Conservation (phyloP, 805 yeast genomes). For the Isabelozyma rhagii region DNA sequence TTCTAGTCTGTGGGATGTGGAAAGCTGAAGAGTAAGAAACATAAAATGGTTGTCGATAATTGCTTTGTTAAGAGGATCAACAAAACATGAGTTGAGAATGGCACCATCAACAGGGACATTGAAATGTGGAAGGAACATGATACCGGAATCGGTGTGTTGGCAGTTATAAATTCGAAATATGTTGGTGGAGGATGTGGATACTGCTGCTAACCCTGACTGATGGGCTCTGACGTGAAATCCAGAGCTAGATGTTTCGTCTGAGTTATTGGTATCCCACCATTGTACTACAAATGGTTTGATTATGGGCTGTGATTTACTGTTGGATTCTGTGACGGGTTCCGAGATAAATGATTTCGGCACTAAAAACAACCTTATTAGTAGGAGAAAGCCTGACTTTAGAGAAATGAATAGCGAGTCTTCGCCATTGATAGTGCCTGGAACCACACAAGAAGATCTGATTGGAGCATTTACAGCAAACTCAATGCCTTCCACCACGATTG, state of each 20-base stretch:
- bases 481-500: slow-evolving; percentile 26
- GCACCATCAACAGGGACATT: slow-evolving; percentile 41
- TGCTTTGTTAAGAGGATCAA: slow-evolving; percentile 28
- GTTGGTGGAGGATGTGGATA: slow-evolving; percentile 34
- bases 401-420: slow-evolving; percentile 39
- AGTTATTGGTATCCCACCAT: slow-evolving; percentile 42
- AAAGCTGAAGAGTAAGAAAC: slow-evolving; percentile 33
- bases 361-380: slow-evolving; percentile 36
- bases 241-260: slow-evolving; percentile 11
- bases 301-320: slow-evolving; percentile 13
- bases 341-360: slow-evolving; percentile 24
- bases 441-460: slow-evolving; percentile 28
- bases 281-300: slow-evolving; percentile 46
- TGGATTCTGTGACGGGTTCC: slow-evolving; percentile 6
- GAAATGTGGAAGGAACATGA: slow-evolving; percentile 32
- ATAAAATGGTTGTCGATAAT: slow-evolving; percentile 25
- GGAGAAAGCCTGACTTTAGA: slow-evolving; percentile 36
- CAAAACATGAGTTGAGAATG: slow-evolving; percentile 41
- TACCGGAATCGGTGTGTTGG: slow-evolving; percentile 33
- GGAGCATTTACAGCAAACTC: slow-evolving; percentile 29
- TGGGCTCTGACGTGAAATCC: slow-evolving; percentile 31
- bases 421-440: slow-evolving; percentile 17
- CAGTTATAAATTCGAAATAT: slow-evolving; percentile 37
- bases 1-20: slow-evolving; percentile 33
- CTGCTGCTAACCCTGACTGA: slow-evolving; percentile 34